Base-by-base conservation (phyloP, 2,329 filamentous ascomycete species). In the Pestalotiopsis sp. region DNA sequence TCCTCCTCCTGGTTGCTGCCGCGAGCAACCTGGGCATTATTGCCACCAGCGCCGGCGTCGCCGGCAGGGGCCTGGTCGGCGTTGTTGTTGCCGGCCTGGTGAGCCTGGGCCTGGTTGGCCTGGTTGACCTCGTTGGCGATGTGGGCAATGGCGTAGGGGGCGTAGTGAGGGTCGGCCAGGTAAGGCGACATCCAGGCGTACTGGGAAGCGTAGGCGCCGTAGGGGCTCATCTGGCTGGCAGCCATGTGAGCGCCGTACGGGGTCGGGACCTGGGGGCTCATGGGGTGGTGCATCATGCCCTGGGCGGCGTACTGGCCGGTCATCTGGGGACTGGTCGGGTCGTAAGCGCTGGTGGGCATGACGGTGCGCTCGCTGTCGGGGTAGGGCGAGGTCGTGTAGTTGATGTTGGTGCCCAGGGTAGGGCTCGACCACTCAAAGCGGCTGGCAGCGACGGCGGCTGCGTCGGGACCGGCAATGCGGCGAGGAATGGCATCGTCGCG, bases 111-210 rank as follows among this genome's bases (percentile, higher is more conserved):
- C 31, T 31, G 31, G 6, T 31, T 52, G 31, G 59, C 59, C 11
- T 61, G 25, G 12, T 36, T 27, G 59, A 20, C 11, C n/a, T 61
- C 25, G 20, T 39, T 39, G 31, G 68, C 71, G 5, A 66, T 20
- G 23, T 70, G 57, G 20, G 68, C 70, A 20, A 68, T 71, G 3
- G 64, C 64, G 57, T 70, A 60, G 14, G 64, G 13, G 12, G 68
- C 68, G n/a, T 68, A 60, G 27, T 69, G 68, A 13, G 73, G 73
- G 39, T 77, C 76, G 27, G 74, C 71, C 31, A 78, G 68, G 52
- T 76, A 78, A 1, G 76, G 76, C 0, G 75, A 74, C 17, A 70
- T 66, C 76, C 76, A 77, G 9, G 70, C 66, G 23, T 67, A 69
- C 2, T 70, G 67, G 2, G 69, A 60, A 17, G 67, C 66, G 49